phyloP scores from a whole-genome alignment of 805 yeast species.

The Kodamaea laetipori region DNA sequence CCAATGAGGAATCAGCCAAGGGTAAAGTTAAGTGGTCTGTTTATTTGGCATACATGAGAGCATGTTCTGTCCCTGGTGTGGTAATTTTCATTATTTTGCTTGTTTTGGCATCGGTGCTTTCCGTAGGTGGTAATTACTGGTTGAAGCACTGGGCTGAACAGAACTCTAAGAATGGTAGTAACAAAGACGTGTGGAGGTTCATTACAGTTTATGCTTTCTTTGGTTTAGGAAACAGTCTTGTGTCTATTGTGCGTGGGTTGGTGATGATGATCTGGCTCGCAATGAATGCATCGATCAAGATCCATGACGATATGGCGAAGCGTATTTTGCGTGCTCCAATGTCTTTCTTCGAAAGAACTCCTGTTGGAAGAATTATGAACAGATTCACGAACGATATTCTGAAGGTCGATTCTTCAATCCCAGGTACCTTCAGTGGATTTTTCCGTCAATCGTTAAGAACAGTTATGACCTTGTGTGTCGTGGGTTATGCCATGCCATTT shows the following conservation, averaged over 20 bases:
- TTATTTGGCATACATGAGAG: conserved; percentile 24
- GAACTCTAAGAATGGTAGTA: conserved; percentile 21
- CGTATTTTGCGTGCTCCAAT: conserved; percentile 31
- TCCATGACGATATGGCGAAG: conserved; percentile 30
- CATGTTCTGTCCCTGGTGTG: conserved; percentile 48
- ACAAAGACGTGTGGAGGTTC: conserved; percentile 21
- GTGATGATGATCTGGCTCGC: conserved; percentile 25
- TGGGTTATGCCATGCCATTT: conserved; percentile 28
- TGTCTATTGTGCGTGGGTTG: conserved; percentile 23
- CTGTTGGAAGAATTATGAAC: conserved; percentile 33
- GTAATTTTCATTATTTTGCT: conserved; percentile 39
- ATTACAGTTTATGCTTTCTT: conserved; percentile 22
- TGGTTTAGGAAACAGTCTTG: conserved; percentile 16
- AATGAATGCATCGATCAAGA: conserved; percentile 23
- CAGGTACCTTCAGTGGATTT: conserved; percentile 23
- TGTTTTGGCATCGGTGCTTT: conserved; percentile 16
- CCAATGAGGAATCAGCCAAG: conserved; percentile 18
- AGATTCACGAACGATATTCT: conserved; percentile 30
- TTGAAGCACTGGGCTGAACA: conserved; percentile 30
- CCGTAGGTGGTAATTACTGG: conserved; percentile 24
- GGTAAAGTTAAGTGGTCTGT: conserved; percentile 30
- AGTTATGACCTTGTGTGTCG: conserved; percentile 24
- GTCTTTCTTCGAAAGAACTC: conserved; percentile 34
- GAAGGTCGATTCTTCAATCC: conserved; percentile 25
- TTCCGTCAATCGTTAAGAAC: conserved; percentile 20